Evolutionary conservation across 176 grass and related monocot genomes (phyloP).

Genomic region (Musa schizocarpa): DNA sequence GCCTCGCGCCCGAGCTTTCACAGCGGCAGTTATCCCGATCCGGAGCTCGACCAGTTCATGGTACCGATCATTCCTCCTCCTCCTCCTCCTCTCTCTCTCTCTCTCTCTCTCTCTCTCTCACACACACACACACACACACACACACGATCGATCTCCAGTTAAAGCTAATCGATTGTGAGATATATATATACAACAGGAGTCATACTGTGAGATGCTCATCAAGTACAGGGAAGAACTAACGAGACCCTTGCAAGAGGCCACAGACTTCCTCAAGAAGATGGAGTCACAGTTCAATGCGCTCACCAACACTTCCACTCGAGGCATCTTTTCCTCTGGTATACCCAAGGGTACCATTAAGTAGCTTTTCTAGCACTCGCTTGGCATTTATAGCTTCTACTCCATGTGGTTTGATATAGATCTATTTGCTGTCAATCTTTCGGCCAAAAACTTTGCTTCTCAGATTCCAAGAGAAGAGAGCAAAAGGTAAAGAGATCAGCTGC

Average conservation of each 20-base stretch:
- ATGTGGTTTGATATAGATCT: neutral
- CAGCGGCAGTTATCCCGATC: constrained; percentile 29
- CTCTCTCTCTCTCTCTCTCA: neutral
- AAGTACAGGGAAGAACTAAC: constrained; percentile 55
- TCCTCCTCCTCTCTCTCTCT: neutral
- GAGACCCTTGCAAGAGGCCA: constrained; percentile 64
- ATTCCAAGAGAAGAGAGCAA: neutral
- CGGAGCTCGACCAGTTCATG: constrained; percentile 95
- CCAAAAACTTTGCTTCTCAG: too few species aligned
- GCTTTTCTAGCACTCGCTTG: neutral
- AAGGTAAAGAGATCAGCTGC: neutral
- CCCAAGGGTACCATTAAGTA: too few species aligned
- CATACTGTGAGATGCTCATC: constrained; percentile 42
- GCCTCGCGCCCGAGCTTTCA: constrained; percentile 16
- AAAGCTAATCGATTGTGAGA: neutral
- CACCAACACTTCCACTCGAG: constrained; percentile 5
- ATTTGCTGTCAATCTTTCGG: neutral
- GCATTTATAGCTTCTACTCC: neutral
- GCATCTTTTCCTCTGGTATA: neutral
- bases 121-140: too few species aligned
- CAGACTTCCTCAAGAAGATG: constrained; percentile 55
- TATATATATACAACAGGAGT: constrained; percentile 28
- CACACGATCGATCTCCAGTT: neutral
- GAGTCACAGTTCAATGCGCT: constrained; percentile 60
- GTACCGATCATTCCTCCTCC: constrained; percentile 2